Evolutionary conservation across 208 protist species (phyloP).

Genomic region (Wallacemonas sp.): DNA sequence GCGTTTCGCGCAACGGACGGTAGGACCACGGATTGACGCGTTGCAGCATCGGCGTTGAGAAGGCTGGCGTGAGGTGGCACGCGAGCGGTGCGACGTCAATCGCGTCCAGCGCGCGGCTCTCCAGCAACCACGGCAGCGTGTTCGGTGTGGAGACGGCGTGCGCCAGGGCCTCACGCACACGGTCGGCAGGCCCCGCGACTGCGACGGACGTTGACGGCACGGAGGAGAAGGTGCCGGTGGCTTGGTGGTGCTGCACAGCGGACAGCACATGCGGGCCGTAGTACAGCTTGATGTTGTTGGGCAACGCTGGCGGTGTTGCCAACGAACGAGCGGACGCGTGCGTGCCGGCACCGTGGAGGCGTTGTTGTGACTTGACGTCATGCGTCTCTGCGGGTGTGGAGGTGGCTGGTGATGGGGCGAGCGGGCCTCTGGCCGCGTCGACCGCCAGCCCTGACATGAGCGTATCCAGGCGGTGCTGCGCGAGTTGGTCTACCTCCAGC

Average conservation of each 20-base stretch:
- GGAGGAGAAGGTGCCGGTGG: background rate
- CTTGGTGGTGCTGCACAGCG: background rate
- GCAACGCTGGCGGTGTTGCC: background rate
- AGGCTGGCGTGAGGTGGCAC: slow-evolving; percentile 53
- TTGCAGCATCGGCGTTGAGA: slow-evolving; percentile 50
- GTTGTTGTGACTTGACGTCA: no score
- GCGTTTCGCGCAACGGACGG: slow-evolving; percentile 25
- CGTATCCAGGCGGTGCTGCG: background rate
- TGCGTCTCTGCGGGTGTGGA: no score
- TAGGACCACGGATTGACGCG: slow-evolving; percentile 59
- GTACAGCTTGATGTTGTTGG: slow-evolving; percentile 4
- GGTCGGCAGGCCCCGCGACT: background rate
- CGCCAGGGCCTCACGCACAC: background rate
- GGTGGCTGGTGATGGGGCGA: no score
- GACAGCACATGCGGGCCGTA: background rate
- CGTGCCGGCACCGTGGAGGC: background rate
- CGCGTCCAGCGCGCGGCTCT: slow-evolving; percentile 24
- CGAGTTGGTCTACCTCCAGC: slow-evolving; percentile 2
- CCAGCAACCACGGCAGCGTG: slow-evolving; percentile 31
- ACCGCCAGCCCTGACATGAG: background rate
- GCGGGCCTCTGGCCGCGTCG: no score
- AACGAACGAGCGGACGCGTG: background rate
- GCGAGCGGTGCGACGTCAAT: slow-evolving; percentile 23
- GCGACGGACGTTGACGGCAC: background rate
- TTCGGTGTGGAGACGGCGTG: background rate